A percentile compares a stretch with the other conserved stretches of the same genome.
Evolutionary conservation across 108 stramenopile species (phyloP).

Genomic region (Nitzschia sp.): DNA sequence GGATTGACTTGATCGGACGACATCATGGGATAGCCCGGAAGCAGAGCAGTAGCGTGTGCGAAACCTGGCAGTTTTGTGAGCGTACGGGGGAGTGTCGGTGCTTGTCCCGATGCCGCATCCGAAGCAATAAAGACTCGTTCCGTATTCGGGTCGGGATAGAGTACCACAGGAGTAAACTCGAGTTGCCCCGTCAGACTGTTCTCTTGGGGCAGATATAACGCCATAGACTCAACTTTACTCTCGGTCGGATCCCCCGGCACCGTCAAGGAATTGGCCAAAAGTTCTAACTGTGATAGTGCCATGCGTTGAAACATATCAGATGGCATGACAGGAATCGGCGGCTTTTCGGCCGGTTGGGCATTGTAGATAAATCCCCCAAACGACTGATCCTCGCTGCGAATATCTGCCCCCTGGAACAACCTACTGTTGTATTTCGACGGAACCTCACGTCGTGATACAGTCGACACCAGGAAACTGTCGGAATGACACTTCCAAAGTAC

Average conservation of each 20-base stretch:
- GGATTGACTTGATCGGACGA: conserved; percentile 34
- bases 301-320: conserved; percentile 66
- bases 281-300: conserved; percentile 78
- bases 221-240: conserved; percentile 75
- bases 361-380: too few species aligned
- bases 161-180: conserved; percentile 77
- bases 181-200: conserved; percentile 74
- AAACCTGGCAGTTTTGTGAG: conserved; percentile 66
- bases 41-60: conserved; percentile 44
- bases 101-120: conserved; percentile 56
- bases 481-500: too few species aligned
- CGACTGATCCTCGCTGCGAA: too few species aligned
- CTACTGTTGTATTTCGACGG: too few species aligned
- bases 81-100: conserved; percentile 50
- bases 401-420: too few species aligned
- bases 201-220: conserved; percentile 84
- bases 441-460: too few species aligned
- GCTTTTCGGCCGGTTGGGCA: too few species aligned
- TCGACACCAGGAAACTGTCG: too few species aligned
- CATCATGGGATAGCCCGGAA: conserved; percentile 69
- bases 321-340: conserved; percentile 68
- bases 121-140: conserved; percentile 82
- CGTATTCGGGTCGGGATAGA: conserved; percentile 67
- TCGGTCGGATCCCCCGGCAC: conserved; percentile 20
- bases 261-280: conserved; percentile 68